Conservation (phyloP, 2,329 filamentous ascomycete genomes). For the Colletotrichum navitas region DNA sequence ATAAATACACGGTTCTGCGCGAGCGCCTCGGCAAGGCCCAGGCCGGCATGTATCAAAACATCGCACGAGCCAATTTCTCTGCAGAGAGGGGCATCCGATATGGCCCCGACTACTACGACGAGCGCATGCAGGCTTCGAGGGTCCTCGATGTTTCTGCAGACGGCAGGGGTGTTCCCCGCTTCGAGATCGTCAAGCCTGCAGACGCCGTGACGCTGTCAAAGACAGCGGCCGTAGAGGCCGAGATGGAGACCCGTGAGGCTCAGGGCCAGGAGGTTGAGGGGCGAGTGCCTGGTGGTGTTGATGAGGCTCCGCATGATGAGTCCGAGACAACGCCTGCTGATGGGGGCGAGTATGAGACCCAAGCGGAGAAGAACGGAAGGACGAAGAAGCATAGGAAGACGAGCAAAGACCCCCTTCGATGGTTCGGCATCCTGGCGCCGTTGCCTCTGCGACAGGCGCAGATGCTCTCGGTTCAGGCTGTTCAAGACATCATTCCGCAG, state of each 20-base stretch:
- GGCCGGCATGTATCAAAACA: constrained; percentile 66
- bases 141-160: constrained; percentile 52
- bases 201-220: constrained; percentile 29
- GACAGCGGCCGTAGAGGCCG: not conserved
- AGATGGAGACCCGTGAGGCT: constrained; percentile 8
- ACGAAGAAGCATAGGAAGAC: constrained; percentile 32
- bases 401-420: constrained; percentile 66
- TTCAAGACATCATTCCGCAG: constrained; percentile 69
- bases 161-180: constrained; percentile 42
- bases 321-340: constrained; percentile 10
- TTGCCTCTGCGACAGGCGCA: constrained; percentile 70
- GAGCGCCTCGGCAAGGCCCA: constrained; percentile 66
- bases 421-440: constrained; percentile 69
- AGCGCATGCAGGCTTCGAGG: constrained; percentile 75
- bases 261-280: constrained; percentile 30
- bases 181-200: constrained; percentile 43
- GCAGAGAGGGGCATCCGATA: constrained; percentile 74
- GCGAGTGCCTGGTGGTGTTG: constrained; percentile 3
- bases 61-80: constrained; percentile 83
- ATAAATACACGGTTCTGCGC: constrained; percentile 75
- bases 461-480: constrained; percentile 64
- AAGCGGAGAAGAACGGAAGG: constrained; percentile 30
- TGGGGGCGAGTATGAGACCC: constrained; percentile 29
- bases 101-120: constrained; percentile 79
- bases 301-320: constrained; percentile 19